Evolutionary conservation across 768 basidiomycete genomes (phyloP).

Genomic region (Mrakia gelida): DNA sequence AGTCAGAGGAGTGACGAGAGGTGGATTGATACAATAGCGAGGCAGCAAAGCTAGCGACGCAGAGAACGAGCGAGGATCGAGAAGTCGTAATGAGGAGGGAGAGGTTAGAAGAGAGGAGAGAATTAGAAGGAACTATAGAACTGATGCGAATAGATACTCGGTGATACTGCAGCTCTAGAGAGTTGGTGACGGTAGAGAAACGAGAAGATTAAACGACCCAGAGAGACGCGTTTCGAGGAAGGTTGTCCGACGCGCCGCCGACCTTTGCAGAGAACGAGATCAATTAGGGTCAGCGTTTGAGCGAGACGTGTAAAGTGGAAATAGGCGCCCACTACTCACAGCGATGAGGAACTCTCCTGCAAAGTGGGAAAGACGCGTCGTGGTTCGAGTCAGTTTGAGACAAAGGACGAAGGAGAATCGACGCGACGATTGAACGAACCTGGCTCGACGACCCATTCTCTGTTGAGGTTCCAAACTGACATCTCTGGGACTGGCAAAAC

Average conservation of each 20-base stretch:
- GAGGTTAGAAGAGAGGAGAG: no score
- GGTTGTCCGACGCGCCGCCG: background rate
- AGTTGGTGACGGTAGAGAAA: no score
- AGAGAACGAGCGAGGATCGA: no score
- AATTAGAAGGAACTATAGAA: no score
- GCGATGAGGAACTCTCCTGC: constrained; percentile 48
- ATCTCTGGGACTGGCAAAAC: constrained; percentile 52
- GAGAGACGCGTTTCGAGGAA: constrained; percentile 1
- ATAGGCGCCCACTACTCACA: background rate
- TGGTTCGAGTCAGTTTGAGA: background rate
- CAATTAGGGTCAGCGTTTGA: background rate
- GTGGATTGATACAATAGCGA: no score
- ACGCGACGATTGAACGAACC: constrained; percentile 41
- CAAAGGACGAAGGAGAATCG: background rate
- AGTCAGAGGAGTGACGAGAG: no score
- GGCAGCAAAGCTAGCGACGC: no score
- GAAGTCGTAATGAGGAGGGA: no score
- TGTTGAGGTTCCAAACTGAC: constrained; percentile 54
- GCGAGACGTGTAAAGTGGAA: background rate
- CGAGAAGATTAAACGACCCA: background rate
- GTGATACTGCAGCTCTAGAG: no score
- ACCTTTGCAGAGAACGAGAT: background rate
- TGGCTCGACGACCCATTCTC: constrained; percentile 58
- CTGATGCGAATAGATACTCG: no score
- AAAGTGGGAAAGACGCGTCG: background rate